Evolutionary conservation across 306 rosid species (phyloP).

Genomic region (Datisca glomerata): DNA sequence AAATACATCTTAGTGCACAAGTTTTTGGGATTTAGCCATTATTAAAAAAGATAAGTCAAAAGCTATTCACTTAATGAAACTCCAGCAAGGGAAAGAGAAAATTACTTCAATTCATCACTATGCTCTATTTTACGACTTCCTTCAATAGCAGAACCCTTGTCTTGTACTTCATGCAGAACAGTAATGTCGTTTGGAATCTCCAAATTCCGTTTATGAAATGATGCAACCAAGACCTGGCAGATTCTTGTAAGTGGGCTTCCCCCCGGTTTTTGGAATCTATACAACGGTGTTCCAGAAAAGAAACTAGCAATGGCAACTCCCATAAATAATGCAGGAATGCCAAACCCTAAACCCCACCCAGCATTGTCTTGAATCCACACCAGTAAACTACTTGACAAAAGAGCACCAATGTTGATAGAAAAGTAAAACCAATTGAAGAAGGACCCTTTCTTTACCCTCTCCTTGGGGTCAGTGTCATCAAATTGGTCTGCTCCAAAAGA

Average conservation of each 20-base stretch:
- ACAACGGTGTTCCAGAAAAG: constrained; percentile 11
- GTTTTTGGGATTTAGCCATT: too few relatives aligned
- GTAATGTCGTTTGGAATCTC: constrained; percentile 2
- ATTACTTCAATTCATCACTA: constrained; percentile 6
- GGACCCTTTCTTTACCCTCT: constrained; percentile 12
- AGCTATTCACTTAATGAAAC: too few relatives aligned
- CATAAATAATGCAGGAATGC: constrained; percentile 13
- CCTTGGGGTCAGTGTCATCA: constrained; percentile 8
- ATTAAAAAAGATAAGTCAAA: too few relatives aligned
- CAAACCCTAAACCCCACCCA: constrained; percentile 14
- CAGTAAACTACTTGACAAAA: constrained; percentile 9
- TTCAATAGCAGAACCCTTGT: not conserved
- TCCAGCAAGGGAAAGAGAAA: not conserved
- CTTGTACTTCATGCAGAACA: constrained; percentile 3
- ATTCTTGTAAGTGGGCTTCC: constrained; percentile 12
- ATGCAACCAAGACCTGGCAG: constrained; percentile 8
- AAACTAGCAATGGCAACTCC: constrained; percentile 12
- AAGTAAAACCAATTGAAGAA: constrained; percentile 15
- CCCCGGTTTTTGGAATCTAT: constrained; percentile 11
- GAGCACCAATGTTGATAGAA: constrained; percentile 14
- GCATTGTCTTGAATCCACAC: constrained; percentile 16
- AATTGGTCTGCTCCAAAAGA: constrained; percentile 13
- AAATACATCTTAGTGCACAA: too few relatives aligned
- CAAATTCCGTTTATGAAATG: constrained; percentile 2
- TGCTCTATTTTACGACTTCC: constrained; percentile 15